Conservation (phyloP, 2,329 filamentous ascomycete genomes). For the Hypoxylon sp. region DNA sequence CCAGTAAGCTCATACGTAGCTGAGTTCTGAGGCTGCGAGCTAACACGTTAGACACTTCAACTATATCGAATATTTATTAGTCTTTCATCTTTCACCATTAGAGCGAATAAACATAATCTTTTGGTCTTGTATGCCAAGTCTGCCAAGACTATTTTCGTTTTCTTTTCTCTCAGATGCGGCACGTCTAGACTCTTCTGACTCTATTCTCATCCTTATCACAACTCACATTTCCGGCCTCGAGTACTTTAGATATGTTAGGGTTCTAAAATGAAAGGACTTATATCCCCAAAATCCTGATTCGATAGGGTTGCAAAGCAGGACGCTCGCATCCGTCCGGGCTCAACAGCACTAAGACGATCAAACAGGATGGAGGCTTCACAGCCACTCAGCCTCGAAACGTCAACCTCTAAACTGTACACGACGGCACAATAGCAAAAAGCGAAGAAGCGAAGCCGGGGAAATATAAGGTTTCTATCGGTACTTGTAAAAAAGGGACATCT, state of each 20-base stretch:
- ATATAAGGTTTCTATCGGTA: background rate
- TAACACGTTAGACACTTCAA: no score
- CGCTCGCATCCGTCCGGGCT: background rate
- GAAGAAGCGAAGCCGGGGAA: background rate
- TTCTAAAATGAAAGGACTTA: background rate
- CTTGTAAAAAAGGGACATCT: no score
- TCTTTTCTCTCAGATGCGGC: background rate
- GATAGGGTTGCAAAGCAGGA: background rate
- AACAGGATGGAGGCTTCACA: constrained; percentile 33
- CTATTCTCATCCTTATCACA: background rate
- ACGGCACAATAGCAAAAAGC: background rate
- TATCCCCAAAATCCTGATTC: background rate
- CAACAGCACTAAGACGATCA: constrained; percentile 31
- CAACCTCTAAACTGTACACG: constrained; percentile 2
- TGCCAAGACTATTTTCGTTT: background rate
- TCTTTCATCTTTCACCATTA: no score
- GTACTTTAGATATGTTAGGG: no score
- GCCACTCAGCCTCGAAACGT: constrained; percentile 16
- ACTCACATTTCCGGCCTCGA: background rate
- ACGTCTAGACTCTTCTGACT: no score
- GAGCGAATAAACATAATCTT: no score
- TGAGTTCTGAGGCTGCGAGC: no score
- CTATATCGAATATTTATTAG: no score
- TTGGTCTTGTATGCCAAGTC: no score
- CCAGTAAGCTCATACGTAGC: no score